These are phyloP conservation scores for Calonectria montana DNA, from an alignment of 2,329 filamentous ascomycete species.

Conservation along the genomic window DNA sequence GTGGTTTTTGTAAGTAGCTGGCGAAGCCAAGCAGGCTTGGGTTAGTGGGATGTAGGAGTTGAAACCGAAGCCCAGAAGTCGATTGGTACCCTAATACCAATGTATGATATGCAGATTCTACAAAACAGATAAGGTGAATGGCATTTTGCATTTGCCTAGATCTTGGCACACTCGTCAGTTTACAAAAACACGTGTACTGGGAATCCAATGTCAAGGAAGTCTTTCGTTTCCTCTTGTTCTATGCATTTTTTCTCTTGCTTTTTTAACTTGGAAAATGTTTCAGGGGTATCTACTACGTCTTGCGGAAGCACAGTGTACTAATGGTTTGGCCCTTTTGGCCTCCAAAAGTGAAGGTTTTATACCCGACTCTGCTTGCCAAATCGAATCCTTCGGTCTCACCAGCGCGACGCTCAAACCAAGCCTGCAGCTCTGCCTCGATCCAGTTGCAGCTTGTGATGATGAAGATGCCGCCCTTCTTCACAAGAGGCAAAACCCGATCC, in stretches of 20 bases:
- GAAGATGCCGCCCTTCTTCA: constrained; percentile 78
- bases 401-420: constrained; percentile 74
- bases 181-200: neutral
- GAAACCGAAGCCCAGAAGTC: constrained; percentile 22
- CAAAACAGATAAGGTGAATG: constrained; percentile 38
- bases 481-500: constrained; percentile 72
- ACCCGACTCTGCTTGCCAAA: constrained; percentile 77
- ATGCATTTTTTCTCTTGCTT: neutral
- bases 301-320: constrained; percentile 85
- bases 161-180: constrained; percentile 25
- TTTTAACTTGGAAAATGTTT: neutral
- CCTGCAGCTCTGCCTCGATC: constrained; percentile 87
- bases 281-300: constrained; percentile 24
- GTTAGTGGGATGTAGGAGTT: constrained; percentile 21
- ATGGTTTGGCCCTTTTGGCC: constrained; percentile 90
- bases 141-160: constrained; percentile 30
- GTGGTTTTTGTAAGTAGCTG: constrained; percentile 1
- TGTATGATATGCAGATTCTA: constrained; percentile 42
- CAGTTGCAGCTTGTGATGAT: constrained; percentile 97
- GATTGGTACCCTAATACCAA: constrained; percentile 33
- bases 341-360: constrained; percentile 89
- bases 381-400: constrained; percentile 57
- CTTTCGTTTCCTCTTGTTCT: neutral
- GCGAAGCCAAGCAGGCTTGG: constrained; percentile 19
- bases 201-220: constrained; percentile 18